phyloP scores from a whole-genome alignment of 2,329 filamentous ascomycete species.

The Diplodia seriata region DNA sequence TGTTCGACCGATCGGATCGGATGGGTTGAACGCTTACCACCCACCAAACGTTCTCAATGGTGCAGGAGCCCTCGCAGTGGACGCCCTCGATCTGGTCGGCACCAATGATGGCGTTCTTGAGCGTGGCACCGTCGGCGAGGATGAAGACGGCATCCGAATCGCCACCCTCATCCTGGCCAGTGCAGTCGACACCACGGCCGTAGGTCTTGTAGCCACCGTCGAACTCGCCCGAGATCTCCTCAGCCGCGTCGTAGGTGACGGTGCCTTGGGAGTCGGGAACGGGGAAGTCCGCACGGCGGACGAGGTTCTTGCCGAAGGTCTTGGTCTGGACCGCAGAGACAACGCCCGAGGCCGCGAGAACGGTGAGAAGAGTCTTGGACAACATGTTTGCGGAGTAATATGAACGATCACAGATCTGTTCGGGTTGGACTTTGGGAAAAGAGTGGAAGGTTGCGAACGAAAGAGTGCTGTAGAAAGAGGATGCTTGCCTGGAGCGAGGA shows the following conservation, averaged over 20 bases:
- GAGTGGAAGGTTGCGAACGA: conserved; percentile 27
- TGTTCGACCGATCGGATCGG: too few relatives aligned
- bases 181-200: conserved; percentile 34
- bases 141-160: conserved; percentile 60
- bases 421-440: conserved; percentile 11
- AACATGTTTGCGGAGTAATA: conserved; percentile 24
- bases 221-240: conserved; percentile 30
- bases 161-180: conserved; percentile 54
- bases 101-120: conserved; percentile 64
- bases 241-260: conserved; percentile 32
- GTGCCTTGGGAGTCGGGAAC: conserved; percentile 30
- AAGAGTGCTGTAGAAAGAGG: conserved; percentile 19
- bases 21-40: conserved; percentile 29
- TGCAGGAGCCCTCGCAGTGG: conserved; percentile 60
- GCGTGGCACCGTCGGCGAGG: conserved; percentile 58
- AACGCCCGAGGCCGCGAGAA: conserved; percentile 23
- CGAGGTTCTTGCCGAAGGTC: conserved; percentile 23
- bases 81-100: conserved; percentile 59
- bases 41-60: conserved; percentile 56
- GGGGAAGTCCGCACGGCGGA: conserved; percentile 33
- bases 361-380: conserved; percentile 30
- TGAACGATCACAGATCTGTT: conserved; percentile 33
- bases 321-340: conserved; percentile 27
- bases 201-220: conserved; percentile 32
- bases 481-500: conserved; percentile 21